phyloP scores from a whole-genome alignment of 306 rosid species.

The Trifolium pratense region DNA sequence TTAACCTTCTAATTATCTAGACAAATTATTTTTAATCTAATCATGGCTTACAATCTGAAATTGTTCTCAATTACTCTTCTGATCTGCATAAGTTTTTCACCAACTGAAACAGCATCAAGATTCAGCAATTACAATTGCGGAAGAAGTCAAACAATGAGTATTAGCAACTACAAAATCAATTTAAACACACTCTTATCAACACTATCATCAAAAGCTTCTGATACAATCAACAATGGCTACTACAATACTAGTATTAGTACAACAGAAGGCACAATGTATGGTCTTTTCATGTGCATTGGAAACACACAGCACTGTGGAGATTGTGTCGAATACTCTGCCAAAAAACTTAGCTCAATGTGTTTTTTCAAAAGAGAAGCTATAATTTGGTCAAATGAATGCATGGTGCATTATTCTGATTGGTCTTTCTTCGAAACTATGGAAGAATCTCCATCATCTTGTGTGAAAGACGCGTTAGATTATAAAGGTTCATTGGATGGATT shows the following conservation, averaged over 20 bases:
- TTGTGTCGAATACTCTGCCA: slow-evolving; percentile 28
- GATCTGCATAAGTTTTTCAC: slow-evolving; percentile 31
- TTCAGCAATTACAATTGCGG: slow-evolving; percentile 34
- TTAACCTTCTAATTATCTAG: background rate
- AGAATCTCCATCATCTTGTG: slow-evolving; percentile 31
- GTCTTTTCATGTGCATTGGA: slow-evolving; percentile 42
- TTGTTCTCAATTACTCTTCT: slow-evolving; percentile 25
- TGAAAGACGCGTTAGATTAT: slow-evolving; percentile 6
- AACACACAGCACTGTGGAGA: slow-evolving; percentile 21
- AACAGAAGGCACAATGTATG: slow-evolving; percentile 19
- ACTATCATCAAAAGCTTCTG: slow-evolving; percentile 26
- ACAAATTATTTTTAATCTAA: slow-evolving; percentile 3
- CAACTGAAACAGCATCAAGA: slow-evolving; percentile 21
- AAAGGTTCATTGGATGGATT: slow-evolving; percentile 11
- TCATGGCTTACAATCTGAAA: slow-evolving; percentile 13
- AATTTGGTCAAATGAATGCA: slow-evolving; percentile 37
- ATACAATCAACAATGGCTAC: slow-evolving; percentile 9
- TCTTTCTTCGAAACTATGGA: slow-evolving; percentile 22
- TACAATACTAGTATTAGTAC: slow-evolving; percentile 13
- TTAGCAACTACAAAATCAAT: slow-evolving; percentile 34
- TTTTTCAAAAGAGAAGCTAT: slow-evolving; percentile 32
- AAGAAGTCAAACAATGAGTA: background rate
- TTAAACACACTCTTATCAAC: slow-evolving; percentile 21
- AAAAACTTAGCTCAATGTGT: slow-evolving; percentile 29
- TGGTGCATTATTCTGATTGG: slow-evolving; percentile 34